phyloP scores from a whole-genome alignment of 2,329 filamentous ascomycete species.

The Aureobasidium sp. region DNA sequence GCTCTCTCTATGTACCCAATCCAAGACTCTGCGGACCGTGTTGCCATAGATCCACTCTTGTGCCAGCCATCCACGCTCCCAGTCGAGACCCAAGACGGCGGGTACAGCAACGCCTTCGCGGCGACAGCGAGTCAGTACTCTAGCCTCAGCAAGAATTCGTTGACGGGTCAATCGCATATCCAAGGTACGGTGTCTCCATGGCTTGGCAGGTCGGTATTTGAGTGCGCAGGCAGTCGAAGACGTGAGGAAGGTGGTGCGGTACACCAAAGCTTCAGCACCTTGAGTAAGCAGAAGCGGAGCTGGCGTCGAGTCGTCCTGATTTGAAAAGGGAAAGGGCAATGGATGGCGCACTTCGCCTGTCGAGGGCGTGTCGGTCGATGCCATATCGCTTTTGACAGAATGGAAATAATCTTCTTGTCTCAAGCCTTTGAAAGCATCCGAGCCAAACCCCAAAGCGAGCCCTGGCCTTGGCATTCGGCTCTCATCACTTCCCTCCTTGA shows the following conservation, averaged over 20 bases:
- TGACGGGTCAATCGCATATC: slow-evolving; percentile 80
- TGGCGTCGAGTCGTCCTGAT: slow-evolving; percentile 35
- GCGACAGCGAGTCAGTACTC: slow-evolving; percentile 71
- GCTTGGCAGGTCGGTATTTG: slow-evolving; percentile 85
- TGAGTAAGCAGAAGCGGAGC: slow-evolving; percentile 71
- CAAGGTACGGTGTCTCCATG: slow-evolving; percentile 83
- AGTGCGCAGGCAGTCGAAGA: slow-evolving; percentile 64
- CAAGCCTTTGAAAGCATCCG: neutral
- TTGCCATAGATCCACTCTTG: slow-evolving; percentile 76
- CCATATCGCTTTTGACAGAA: neutral
- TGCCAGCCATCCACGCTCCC: slow-evolving; percentile 61
- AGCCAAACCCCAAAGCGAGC: neutral
- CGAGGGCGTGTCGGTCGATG: neutral
- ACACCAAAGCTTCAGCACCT: slow-evolving; percentile 92
- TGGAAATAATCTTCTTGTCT: neutral
- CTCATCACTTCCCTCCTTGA: neutral
- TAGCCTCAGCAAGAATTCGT: slow-evolving; percentile 79
- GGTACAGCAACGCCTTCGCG: slow-evolving; percentile 76
- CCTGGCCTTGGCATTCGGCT: neutral
- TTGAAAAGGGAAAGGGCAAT: slow-evolving; percentile 57
- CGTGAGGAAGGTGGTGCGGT: slow-evolving; percentile 72
- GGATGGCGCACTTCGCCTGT: neutral
- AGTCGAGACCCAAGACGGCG: slow-evolving; percentile 62
- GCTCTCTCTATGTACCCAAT: slow-evolving; percentile 47
- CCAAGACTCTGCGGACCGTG: slow-evolving; percentile 59